These are phyloP conservation scores for Penicillium thymicola DNA, from an alignment of 2,329 filamentous ascomycete species.

Conservation along the genomic window DNA sequence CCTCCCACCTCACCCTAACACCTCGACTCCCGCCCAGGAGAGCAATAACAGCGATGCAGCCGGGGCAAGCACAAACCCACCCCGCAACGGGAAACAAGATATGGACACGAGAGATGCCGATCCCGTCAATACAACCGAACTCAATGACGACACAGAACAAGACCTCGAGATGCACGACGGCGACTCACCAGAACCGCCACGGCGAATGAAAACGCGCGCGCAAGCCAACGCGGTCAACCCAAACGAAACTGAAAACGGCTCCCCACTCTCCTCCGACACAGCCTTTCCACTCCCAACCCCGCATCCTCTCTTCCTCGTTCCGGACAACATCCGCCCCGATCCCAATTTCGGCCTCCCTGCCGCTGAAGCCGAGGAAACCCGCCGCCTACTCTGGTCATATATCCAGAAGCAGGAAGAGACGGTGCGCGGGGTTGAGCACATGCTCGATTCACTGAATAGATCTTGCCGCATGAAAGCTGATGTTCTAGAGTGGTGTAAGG, in stretches of 20 bases:
- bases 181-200: conserved; percentile 40
- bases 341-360: conserved; percentile 56
- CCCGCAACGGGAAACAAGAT: conserved; percentile 10
- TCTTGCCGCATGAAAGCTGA: conserved; percentile 59
- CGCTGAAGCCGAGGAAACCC: conserved; percentile 60
- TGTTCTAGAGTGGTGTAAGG: conserved; percentile 60
- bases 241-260: conserved; percentile 27
- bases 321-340: conserved; percentile 50
- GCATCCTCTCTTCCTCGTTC: conserved; percentile 58
- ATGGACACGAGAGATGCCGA: conserved; percentile 16
- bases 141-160: conserved; percentile 25
- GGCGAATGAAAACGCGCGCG: conserved; percentile 48
- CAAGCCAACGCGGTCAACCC: conserved; percentile 38
- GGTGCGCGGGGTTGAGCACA: conserved; percentile 54
- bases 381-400: conserved; percentile 58
- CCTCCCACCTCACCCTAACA: conserved; percentile 30
- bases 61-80: not conserved
- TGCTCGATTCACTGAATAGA: conserved; percentile 55
- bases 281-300: conserved; percentile 40
- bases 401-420: conserved; percentile 66
- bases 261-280: conserved; percentile 29
- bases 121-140: conserved; percentile 11
- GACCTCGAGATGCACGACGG: conserved; percentile 36
- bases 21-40: conserved; percentile 12
- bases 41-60: not conserved